Evolutionary conservation across 2,329 filamentous ascomycete genomes (phyloP).

Genomic region (Sporothrix luriei): DNA sequence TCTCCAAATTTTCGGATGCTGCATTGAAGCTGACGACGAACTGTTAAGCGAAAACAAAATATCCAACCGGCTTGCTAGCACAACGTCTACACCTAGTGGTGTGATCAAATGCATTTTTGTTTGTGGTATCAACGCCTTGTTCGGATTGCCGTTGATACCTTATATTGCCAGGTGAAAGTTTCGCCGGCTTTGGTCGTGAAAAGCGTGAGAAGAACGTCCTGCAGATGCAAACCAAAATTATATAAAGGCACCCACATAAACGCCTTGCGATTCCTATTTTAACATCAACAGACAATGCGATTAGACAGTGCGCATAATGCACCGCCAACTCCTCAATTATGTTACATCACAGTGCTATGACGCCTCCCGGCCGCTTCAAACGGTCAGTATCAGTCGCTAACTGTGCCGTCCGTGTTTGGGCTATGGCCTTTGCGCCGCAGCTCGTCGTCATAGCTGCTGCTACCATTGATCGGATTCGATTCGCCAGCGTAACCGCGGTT

Average conservation of each 20-base stretch:
- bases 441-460: background rate
- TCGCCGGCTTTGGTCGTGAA: background rate
- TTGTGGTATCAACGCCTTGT: background rate
- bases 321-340: background rate
- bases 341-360: background rate
- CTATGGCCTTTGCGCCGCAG: slow-evolving; percentile 6
- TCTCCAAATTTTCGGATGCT: background rate
- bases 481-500: background rate
- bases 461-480: background rate
- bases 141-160: background rate
- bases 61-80: too few species aligned
- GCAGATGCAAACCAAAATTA: background rate
- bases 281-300: background rate
- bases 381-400: slow-evolving; percentile 15
- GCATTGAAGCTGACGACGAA: too few species aligned
- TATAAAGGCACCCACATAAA: background rate
- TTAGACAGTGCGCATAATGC: background rate
- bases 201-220: background rate
- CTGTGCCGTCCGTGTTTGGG: slow-evolving; percentile 19
- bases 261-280: background rate
- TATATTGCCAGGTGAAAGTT: background rate
- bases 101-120: background rate
- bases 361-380: background rate
- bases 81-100: too few species aligned
- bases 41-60: too few species aligned